Base-by-base conservation (phyloP, 441 rosid species). In the Geranium incanum region DNA sequence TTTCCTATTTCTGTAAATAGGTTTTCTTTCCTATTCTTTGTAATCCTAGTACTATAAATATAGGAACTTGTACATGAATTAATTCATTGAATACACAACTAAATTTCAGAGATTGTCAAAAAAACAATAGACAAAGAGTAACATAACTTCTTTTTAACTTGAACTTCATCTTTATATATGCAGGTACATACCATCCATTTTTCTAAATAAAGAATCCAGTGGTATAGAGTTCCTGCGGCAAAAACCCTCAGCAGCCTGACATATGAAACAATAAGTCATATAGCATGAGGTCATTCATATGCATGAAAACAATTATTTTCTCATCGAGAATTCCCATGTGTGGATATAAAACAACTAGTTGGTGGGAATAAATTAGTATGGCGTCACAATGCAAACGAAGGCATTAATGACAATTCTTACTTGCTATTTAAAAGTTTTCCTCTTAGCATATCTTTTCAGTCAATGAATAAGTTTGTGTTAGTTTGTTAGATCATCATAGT, bases 191-290 rank as follows among this genome's bases (percentile, higher is more conserved):
- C 97, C 97, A 67, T 85, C 92, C 68, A 76, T 78, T 79, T 89
- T 94, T 71, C 78, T 86, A 82, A 78, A 89, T 76, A 90, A 59
- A 9, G 83, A 83, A 59, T 86, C 91, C 75, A 87, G 36, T 48
- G 86, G 79, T 70, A 90, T 84, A 70, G 84, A 84, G 80, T 90
- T 84, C 84, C 95, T 88, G 68, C 92, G 89, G 77, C 97, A 87
- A 78, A 92, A 94, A 48, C 99, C 97, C 78, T 90, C 97, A 43
- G 94, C 94, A 80, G 99, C 97, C 97, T 92, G 85, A 68, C 52
- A 79, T 21, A 21, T 77, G 64, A 73, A 78, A 82, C 3, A 74
- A 15, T 16, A 55, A 70, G 5, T 41, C 15, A 62, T 60, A 45
- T 33, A 48, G 67, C 68, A 59, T 36, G 45, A 1, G 16, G 75